Base-by-base conservation (phyloP, 2,329 filamentous ascomycete genomes). In the Coniochaeta hoffmannii region DNA sequence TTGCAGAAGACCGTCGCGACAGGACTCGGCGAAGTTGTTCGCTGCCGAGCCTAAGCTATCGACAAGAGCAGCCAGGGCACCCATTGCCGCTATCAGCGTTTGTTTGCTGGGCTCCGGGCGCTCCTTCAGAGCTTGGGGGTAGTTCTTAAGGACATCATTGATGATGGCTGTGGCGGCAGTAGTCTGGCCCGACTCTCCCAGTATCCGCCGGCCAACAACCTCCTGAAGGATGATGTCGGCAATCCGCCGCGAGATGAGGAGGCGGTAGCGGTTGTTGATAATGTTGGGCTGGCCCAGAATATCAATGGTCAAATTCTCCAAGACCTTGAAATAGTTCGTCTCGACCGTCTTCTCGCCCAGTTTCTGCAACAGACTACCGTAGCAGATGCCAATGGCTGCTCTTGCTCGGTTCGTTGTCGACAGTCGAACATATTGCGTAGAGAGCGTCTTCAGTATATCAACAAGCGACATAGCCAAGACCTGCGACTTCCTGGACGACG, bases 71-170 rank as follows among this genome's bases (percentile, higher is more conserved):
- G 88, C 82, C 6, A 97, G 74, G 1, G 91, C 87, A 62, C 88
- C 89, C 28, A 99, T 75, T 8, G 91, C 81, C 15, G 87, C 86
- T 50, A 90, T 87, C 36, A 99, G 73, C 1, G 87, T 87, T 64
- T 95, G 86, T 70, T 99, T 99, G 50, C 85, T 87, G 7, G 94
- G 94, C 68, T 97, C 93, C 1, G 88, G 83, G 38, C 89, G 83
- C 68, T 97, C 93, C 63, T 92, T 89, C 50, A 96, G 73, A 5
- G 87, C 87, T 68, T 96, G 90, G 0, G 94, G 93, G 62, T 96
- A 97, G 68, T 97, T 94, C 68, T 96, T 97, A 51, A 99, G 78
- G 49, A 97, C 79, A 56, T 90, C 86, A 67, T 96, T 96, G 65
- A 97, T 83, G 54, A 99, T 73, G 58, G 84, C 83, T 64, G 86